These are phyloP conservation scores for Forsythia viridissima DNA, from an alignment of 257 asterid species.

Conservation along the genomic window DNA sequence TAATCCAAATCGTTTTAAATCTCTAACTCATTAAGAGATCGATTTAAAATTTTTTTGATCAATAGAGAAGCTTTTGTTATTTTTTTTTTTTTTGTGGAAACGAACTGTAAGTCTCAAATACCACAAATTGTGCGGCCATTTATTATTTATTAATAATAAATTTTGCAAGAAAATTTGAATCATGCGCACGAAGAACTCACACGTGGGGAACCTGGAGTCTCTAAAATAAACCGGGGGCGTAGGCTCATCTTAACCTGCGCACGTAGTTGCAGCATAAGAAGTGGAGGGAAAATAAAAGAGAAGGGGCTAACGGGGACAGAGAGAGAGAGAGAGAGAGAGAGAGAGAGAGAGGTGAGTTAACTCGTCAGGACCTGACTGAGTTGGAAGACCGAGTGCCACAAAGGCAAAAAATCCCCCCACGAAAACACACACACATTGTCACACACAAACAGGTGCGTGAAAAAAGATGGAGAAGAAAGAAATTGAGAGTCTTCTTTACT, in stretches of 20 bases:
- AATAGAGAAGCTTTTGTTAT: no score
- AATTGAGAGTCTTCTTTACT: slow-evolving; percentile 64
- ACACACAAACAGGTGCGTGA: slow-evolving; percentile 45
- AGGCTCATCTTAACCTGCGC: slow-evolving; percentile 38
- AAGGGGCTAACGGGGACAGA: not conserved
- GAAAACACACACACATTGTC: slow-evolving; percentile 28
- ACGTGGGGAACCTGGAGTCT: slow-evolving; percentile 14
- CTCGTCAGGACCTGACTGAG: slow-evolving; percentile 51
- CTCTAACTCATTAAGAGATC: no score
- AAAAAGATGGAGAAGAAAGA: slow-evolving; percentile 67
- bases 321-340: not conserved
- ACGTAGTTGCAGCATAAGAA: slow-evolving; percentile 54
- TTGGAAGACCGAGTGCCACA: slow-evolving; percentile 30
- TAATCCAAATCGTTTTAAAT: no score
- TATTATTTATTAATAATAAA: not conserved
- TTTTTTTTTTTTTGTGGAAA: no score
- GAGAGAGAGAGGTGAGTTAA: slow-evolving; percentile 35
- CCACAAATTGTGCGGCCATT: not conserved
- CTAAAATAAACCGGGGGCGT: slow-evolving; percentile 36
- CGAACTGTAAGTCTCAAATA: not conserved
- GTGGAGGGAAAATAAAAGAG: slow-evolving; percentile 27
- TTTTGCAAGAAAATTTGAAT: not conserved
- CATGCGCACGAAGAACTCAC: slow-evolving; percentile 5
- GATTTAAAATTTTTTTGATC: no score
- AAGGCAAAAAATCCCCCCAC: slow-evolving; percentile 29